Percentiles rank a stretch among this genome's conserved stretches.
phyloP scores from a whole-genome alignment of 2,329 filamentous ascomycete species.

The Trichoderma sp. region DNA sequence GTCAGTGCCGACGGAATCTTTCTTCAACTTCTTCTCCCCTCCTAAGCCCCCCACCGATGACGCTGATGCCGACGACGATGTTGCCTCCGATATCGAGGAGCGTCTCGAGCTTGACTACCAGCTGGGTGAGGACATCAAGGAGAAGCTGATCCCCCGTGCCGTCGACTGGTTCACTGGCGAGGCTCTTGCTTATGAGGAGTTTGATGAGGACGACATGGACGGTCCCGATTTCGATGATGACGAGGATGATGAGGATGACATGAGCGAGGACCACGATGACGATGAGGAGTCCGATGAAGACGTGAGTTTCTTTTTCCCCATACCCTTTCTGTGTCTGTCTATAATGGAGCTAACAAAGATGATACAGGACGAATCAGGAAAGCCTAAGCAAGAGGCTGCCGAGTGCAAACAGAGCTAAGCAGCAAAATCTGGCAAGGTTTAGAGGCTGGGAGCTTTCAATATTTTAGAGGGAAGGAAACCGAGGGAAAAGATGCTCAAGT shows the following conservation, averaged over 20 bases:
- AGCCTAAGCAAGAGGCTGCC: conserved; percentile 89
- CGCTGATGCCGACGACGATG: conserved; percentile 67
- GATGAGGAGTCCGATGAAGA: conserved; percentile 78
- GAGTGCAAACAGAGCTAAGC: conserved; percentile 92
- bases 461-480: background rate
- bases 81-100: conserved; percentile 90
- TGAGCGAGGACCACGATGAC: conserved; percentile 81
- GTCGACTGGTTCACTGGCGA: conserved; percentile 99
- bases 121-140: conserved; percentile 98
- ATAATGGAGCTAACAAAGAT: conserved; percentile 22
- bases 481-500: conserved; percentile 5
- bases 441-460: conserved; percentile 3
- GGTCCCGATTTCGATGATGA: conserved; percentile 85
- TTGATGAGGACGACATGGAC: conserved; percentile 78
- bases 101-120: conserved; percentile 98
- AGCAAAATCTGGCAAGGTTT: background rate
- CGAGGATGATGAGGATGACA: conserved; percentile 85
- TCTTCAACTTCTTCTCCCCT: conserved; percentile 99
- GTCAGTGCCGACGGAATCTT: conserved; percentile 96
- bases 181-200: conserved; percentile 92
- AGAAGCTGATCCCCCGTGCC: conserved; percentile 97
- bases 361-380: conserved; percentile 74
- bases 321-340: background rate
- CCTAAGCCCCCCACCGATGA: conserved; percentile 80
- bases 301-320: conserved; percentile 43